These are phyloP conservation scores for Lanmaoa rubissima DNA, from an alignment of 768 basidiomycete genomes.

Conservation along the genomic window DNA sequence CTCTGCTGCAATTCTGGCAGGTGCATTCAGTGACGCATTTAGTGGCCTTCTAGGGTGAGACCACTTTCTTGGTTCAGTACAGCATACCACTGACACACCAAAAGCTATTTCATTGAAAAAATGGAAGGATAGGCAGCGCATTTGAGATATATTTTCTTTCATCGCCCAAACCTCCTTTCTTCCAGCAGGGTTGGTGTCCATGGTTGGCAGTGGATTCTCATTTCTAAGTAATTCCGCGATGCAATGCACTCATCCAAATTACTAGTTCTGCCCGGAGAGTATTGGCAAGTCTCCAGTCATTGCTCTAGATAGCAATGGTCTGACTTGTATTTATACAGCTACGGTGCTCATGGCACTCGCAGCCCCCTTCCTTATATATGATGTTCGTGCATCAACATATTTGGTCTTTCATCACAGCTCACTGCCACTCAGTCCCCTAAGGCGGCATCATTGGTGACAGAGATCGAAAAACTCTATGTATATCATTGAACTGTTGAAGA, in stretches of 20 bases:
- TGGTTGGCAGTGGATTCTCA: constrained; percentile 39
- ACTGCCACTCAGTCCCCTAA: constrained; percentile 8
- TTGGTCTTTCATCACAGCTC: background rate
- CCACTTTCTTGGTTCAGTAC: background rate
- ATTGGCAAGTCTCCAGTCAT: constrained; percentile 5
- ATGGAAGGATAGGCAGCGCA: constrained; percentile 34
- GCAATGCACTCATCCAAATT: constrained; percentile 1
- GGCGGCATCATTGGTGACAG: constrained; percentile 12
- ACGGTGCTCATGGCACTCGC: constrained; percentile 14
- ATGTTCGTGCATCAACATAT: constrained; percentile 35
- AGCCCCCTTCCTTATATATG: constrained; percentile 48
- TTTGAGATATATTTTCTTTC: constrained; percentile 7
- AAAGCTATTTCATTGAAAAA: constrained; percentile 34
- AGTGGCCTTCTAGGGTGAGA: constrained; percentile 48
- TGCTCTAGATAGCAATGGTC: background rate
- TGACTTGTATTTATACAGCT: constrained; percentile 1
- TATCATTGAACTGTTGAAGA: constrained; percentile 39
- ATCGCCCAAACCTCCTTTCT: background rate
- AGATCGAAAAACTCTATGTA: constrained; percentile 38
- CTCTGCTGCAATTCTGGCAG: constrained; percentile 54
- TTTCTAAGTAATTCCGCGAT: background rate
- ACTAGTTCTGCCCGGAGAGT: constrained; percentile 30
- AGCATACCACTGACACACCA: background rate
- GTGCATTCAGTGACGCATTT: constrained; percentile 46
- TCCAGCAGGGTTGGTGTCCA: constrained; percentile 27